These are phyloP conservation scores for Microcyclospora tardicrescens DNA, from an alignment of 2,329 filamentous ascomycete genomes.

Conservation along the genomic window DNA sequence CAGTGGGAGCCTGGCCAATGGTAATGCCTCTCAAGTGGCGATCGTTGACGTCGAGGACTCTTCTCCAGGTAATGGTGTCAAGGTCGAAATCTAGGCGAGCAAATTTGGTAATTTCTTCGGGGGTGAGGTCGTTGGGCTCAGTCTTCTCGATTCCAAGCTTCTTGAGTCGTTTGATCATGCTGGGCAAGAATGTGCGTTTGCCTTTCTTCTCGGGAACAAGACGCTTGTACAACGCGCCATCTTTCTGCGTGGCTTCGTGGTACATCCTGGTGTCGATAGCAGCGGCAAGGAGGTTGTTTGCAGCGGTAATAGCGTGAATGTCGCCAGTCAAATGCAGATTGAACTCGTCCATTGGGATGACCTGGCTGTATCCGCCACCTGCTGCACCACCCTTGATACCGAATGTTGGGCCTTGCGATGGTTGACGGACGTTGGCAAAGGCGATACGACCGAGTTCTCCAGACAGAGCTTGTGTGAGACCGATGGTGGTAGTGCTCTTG, in stretches of 20 bases:
- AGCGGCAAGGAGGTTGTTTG: conserved; percentile 91
- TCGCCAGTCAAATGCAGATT: conserved; percentile 96
- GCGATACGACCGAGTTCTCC: conserved; percentile 76
- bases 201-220: conserved; percentile 85
- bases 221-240: conserved; percentile 73
- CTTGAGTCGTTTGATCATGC: conserved; percentile 87
- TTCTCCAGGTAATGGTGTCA: conserved; percentile 91
- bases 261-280: conserved; percentile 98
- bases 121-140: conserved; percentile 76
- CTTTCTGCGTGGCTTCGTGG: conserved; percentile 91
- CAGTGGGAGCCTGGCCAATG: conserved; percentile 74
- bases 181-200: conserved; percentile 68
- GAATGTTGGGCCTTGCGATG: conserved; percentile 93
- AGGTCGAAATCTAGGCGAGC: conserved; percentile 94
- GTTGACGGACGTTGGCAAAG: conserved; percentile 94
- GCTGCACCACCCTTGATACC: conserved; percentile 98
- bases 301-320: conserved; percentile 92
- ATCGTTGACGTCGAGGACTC: conserved; percentile 95
- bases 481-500: conserved; percentile 96
- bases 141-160: conserved; percentile 96
- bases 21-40: conserved; percentile 82
- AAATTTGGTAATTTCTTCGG: conserved; percentile 77
- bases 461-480: conserved; percentile 81
- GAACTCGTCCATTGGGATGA: conserved; percentile 99
- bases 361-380: conserved; percentile 94